Base-by-base conservation (phyloP, 2,329 filamentous ascomycete species). In the Trichoderma atrobrunneum region DNA sequence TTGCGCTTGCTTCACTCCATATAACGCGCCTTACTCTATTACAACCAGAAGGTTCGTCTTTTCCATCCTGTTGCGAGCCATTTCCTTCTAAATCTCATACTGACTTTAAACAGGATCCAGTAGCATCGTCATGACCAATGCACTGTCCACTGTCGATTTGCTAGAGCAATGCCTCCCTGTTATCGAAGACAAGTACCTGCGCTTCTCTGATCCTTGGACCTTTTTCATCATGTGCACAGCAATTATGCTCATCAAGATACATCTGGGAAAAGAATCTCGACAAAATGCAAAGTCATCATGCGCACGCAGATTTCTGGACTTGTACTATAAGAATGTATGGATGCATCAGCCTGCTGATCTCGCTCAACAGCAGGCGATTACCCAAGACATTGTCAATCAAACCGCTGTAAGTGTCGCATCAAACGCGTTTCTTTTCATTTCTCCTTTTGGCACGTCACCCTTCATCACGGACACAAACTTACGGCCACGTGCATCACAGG, bases 281-380 rank as follows among this genome's bases (percentile, higher is more conserved):
- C 67, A 70, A 28, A 36, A 57, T 36, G 66, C 66, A 28, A 69
- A 69, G n/a, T 61, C 57, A 7, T 34, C 57, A 36, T 70, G 67
- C 3, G 67, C 56, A 21, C 57, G 67, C 8, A 18, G 66, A 61
- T 70, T 70, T 14, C 57, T 70, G 10, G 67, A 70, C 18, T 16
- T 70, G 36, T 69, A 69, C 21, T 70, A 62, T 3, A 70, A 70
- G 39, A 70, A 36, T 54, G 67, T 32, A n/a, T 70, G 67, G 67
- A 62, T 60, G 67, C 67, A 24, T 6, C 66, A 69, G n/a, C 56
- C 66, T 16, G 24, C 66, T 11, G 66, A 69, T 51, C 54, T 69
- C 28, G 66, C 54, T 12, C 66, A 69, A 28, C 66, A 69, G 56
- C 66, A 61, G 56, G 66, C 56, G 8, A 69, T 61, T 28, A 14